Evolutionary conservation across 768 basidiomycete genomes (phyloP).

Genomic region (Cystofilobasidium ferigula): DNA sequence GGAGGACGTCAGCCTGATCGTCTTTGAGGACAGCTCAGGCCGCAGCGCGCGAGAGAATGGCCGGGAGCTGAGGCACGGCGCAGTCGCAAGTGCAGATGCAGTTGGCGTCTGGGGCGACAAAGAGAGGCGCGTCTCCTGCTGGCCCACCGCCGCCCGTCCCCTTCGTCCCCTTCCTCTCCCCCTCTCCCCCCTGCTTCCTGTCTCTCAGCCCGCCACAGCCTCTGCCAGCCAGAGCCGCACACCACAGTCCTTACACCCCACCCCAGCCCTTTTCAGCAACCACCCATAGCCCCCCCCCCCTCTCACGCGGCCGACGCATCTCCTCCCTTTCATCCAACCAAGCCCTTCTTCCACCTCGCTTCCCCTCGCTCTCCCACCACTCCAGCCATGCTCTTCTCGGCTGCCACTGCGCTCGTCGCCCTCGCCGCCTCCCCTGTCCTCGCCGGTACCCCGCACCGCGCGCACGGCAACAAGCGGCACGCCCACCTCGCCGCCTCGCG

Average conservation of each 20-base stretch:
- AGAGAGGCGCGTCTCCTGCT: too few species aligned
- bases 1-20: too few species aligned
- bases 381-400: slow-evolving; percentile 5
- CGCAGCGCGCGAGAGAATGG: too few species aligned
- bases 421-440: slow-evolving; percentile 11
- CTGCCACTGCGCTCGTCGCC: slow-evolving; percentile 6
- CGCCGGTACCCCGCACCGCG: slow-evolving; percentile 1
- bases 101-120: too few species aligned
- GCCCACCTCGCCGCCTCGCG: slow-evolving; percentile 15
- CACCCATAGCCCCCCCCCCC: neutral
- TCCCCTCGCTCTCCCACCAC: too few species aligned
- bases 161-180: neutral
- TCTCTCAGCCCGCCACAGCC: neutral
- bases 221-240: neutral
- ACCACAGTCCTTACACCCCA: neutral
- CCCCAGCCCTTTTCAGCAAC: neutral
- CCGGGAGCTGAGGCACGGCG: too few species aligned
- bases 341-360: too few species aligned
- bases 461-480: slow-evolving; percentile 10
- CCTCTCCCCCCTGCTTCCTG: neutral
- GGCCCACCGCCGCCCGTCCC: neutral
- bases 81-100: too few species aligned
- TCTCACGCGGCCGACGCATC: neutral
- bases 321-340: neutral
- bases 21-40: too few species aligned